Evolutionary conservation across 345 rosid species (phyloP).

Genomic region (Corchorus capsularis): DNA sequence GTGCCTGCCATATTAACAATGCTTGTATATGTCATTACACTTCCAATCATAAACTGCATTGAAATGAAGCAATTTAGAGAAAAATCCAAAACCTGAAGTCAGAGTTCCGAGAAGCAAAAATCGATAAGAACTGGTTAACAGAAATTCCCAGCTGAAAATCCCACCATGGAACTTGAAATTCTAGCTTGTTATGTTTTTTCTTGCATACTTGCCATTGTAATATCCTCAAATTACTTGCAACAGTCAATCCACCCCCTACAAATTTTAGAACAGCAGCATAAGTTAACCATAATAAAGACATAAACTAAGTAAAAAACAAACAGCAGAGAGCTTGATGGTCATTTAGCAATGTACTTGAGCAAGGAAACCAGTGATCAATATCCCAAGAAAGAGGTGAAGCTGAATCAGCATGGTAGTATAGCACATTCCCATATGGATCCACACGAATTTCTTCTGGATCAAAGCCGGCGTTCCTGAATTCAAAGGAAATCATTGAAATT

Average conservation of each 20-base stretch:
- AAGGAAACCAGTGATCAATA: constrained; percentile 96
- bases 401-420: constrained; percentile 86
- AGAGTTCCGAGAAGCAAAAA: constrained; percentile 79
- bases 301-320: background rate
- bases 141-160: constrained; percentile 88
- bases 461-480: constrained; percentile 88
- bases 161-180: constrained; percentile 98
- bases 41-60: background rate
- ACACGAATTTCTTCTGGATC: constrained; percentile 88
- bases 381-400: constrained; percentile 99
- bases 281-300: background rate
- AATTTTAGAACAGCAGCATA: constrained; percentile 1
- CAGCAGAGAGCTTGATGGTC: background rate
- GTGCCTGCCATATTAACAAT: constrained; percentile 49
- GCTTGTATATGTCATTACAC: background rate
- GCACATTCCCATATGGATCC: constrained; percentile 85
- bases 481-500: constrained; percentile 9
- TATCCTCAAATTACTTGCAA: constrained; percentile 84
- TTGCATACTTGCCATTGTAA: constrained; percentile 90
- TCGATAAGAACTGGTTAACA: constrained; percentile 84
- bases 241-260: constrained; percentile 95
- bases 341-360: constrained; percentile 55
- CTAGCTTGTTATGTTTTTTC: constrained; percentile 77
- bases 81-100: constrained; percentile 63
- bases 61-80: constrained; percentile 6